phyloP scores from a whole-genome alignment of 1,284 basidiomycete species.

The Ustilago sp. region DNA sequence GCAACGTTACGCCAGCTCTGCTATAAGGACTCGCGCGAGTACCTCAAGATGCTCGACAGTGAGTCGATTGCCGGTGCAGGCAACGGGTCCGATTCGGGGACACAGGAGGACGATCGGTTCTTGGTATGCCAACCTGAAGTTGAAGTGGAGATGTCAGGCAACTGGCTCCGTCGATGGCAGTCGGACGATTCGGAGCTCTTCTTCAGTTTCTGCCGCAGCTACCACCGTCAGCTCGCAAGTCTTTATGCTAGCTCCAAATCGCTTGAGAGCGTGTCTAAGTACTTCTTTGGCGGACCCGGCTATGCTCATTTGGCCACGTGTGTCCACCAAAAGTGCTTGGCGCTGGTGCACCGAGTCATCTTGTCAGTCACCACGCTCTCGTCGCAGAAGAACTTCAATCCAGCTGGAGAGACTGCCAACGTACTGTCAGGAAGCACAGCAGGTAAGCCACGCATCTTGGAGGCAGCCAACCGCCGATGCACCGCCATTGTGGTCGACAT shows the following conservation, averaged over 20 bases:
- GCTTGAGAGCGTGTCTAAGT: constrained; percentile 45
- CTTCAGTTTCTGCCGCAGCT: constrained; percentile 66
- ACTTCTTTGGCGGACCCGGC: constrained; percentile 64
- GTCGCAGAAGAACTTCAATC: constrained; percentile 68
- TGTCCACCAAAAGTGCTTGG: constrained; percentile 65
- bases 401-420: constrained; percentile 64
- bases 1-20: constrained; percentile 55
- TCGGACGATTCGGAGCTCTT: constrained; percentile 68
- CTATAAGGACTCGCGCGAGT: constrained; percentile 61
- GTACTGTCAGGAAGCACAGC: constrained; percentile 64
- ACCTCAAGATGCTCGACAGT: constrained; percentile 62
- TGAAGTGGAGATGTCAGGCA: constrained; percentile 67
- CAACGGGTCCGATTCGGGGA: constrained; percentile 10
- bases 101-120: constrained; percentile 56
- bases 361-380: constrained; percentile 66
- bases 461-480: constrained; percentile 64
- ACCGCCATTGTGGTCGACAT: constrained; percentile 66
- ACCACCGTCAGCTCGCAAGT: constrained; percentile 62
- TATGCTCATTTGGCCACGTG: constrained; percentile 65
- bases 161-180: constrained; percentile 67
- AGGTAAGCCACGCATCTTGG: constrained; percentile 66
- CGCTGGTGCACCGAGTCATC: constrained; percentile 63
- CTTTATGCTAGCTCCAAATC: constrained; percentile 50
- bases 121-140: constrained; percentile 62
- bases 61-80: constrained; percentile 25